Evolutionary conservation across 1,284 basidiomycete species (phyloP), one percentile per base, ranked within the genome.

Genomic region (Volvariella surrecta): DNA sequence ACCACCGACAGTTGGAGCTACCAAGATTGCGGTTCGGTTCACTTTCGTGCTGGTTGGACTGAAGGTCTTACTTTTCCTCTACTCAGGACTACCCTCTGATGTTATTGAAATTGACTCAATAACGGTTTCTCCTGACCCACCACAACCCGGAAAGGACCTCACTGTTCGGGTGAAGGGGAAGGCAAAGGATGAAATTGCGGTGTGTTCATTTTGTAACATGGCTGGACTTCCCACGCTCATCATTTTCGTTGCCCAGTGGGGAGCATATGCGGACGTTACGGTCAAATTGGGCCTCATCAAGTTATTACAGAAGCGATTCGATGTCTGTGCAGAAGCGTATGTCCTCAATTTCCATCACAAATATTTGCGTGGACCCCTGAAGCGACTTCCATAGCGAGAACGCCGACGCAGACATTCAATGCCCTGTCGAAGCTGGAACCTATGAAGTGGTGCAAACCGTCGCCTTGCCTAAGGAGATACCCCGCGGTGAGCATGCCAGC

Each of bases 241-340:
- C 32, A 34, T 11, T 6, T 35, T 19, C 15, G 13, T 15, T 15
- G 22, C 39, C 2, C 49, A 95, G 91, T 83, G 92, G 7, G 93
- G 93, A n/a, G 87, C 93, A 22, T 87, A 79, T 54, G 92, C 85
- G 8, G 79, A 93, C 52, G 90, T 96, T 2, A 66, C 67, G 1
- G 92, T 96, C 48, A 96, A 95, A 63, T 71, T 96, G 32, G 93
- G 93, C 21, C 65, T 87, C 13, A 79, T 96, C 61, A 93, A 90
- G 68, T 59, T 96, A 8, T 63, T 96, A 16, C 66, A 73, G 39
- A 94, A 89, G 67, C 61, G 58, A 15, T 93, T 96, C 53, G 89
- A 96, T 54, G 63, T 95, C 39, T 96, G 93, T 58, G 76, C 93
- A 47, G 92, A 96, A 64, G 90, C 92, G 90, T 94, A 67, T 60